Base-by-base conservation (phyloP, 2,329 filamentous ascomycete species). In the Scytalidium sp. region DNA sequence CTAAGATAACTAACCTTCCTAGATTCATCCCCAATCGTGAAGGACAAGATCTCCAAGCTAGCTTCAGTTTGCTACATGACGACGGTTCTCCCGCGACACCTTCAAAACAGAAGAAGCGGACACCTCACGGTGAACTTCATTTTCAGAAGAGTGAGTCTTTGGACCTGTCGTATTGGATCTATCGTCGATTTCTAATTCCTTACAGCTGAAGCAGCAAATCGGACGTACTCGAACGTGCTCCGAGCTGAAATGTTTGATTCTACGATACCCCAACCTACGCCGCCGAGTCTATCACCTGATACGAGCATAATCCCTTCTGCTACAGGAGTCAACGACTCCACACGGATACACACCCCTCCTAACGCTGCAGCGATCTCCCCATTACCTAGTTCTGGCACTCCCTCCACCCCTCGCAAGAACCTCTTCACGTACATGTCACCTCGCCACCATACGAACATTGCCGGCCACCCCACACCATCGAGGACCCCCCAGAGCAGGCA, bases 381-480 rank as follows among this genome's bases (percentile, higher is more conserved):
- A 20, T 70, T 91, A n/a, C 85, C 88, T 10, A 81, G 87, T 2
- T 85, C 83, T 50, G 77, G 94, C 51, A 96, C 93, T 0, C 94
- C 94, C 0, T 96, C 93, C 1, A 99, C 94, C 3, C 94, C 94
- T 9, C 91, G 96, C 70, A 97, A 97, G 72, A 99, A 99, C 59
- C 81, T 99, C 36, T 97, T 99, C 66, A 90, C 88, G 21, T 97
- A 96, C 67, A 85, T 90, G 70, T 92, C 89, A 2, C 87, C 89
- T 1, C 59, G 65, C 40, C 83, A 90, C 61, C 81, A 87, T 63
- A 81, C 75, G 50, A 80, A 82, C 55, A 80, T 86, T 45, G 86
- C 84, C 19, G 88, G 88, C n/a, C 90, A 96, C 60, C 88, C 86
- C 2, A 96, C 92, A 3, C 92, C 91, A 2, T 90, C 89, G 10